Evolutionary conservation across 371 early-diverging fungal genomes (phyloP), one percentile per base, ranked within the genome.

Genomic region (Capillidium rhysosporum): DNA sequence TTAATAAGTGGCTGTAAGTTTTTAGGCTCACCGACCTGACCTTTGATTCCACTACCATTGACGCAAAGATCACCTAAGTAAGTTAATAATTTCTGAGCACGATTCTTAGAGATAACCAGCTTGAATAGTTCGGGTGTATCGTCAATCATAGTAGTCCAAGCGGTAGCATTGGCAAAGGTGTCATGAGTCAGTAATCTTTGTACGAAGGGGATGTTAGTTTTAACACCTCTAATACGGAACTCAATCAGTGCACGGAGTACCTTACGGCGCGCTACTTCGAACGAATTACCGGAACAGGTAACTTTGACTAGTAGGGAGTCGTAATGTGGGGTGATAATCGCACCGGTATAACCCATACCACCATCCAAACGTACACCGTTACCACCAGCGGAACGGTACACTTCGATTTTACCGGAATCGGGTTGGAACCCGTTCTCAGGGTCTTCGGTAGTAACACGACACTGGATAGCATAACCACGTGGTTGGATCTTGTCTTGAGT

Each of bases 101-200:
- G 82, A 69, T 86, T 87, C 55, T 79, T 77, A 64, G 69, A 76
- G 57, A 69, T 72, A 53, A 79, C 78, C 1, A 78, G 65, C 30
- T 79, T 67, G 70, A 89, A 84, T 40, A 91, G 73, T 64, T 84
- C 81, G 2, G 90, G 92, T 0, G 92, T 84, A 60, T 92, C 95
- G 61, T 94, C 95, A 61, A 94, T 91, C 54, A 91, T 92, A 12
- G 95, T 94, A 18, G 95, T 94, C 93, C 93, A 94, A 58, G 86
- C 75, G 59, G 76, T 72, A 39, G 82, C 87, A 46, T 67, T 66
- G 41, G 79, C 76, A 56, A 88, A 86, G 1, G 77, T 78, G 10
- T 75, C 76, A 65, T 88, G 80, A 1, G 79, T 80, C 41, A 94
- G 66, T 45, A 94, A 70, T 48, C 82, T 76, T 65, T 83, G 86